Base-by-base conservation (phyloP, 2,329 filamentous ascomycete species). In the Zasmidium citrigriseum region DNA sequence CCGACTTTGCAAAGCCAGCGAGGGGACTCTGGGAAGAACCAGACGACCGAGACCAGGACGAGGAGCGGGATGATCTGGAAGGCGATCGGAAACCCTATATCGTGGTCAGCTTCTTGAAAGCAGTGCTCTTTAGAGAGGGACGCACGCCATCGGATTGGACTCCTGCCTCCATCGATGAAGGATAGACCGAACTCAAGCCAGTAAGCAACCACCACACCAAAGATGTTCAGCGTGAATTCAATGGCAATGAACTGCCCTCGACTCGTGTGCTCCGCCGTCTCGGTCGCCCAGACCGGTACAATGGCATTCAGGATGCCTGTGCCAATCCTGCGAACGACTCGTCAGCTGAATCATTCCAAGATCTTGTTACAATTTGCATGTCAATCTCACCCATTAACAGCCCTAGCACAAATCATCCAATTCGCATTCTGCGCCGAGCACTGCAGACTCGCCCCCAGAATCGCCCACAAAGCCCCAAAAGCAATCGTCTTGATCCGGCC, bases 181-280 rank as follows among this genome's bases (percentile, higher is more conserved):
- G 57, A 58, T 3, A 50, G 55, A 47, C 47, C 66, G 56, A 64
- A 78, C 52, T 77, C 75, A 10, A 79, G 65, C 76, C 76, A 78
- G 61, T 73, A 73, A 4, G 71, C 71, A 3, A 72, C 70, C 9
- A 77, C 20, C 0, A 89, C 86, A 66, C 87, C 87, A 49, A 89
- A 85, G 60, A 90, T 89, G 68, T 90, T 91, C 9, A 90, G 73
- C 0, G 87, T 90, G 62, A 91, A 90, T 66, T 90, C 88, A 46
- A 67, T 59, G 24, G 59, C 59, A 46, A 68, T 62, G 46, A 71
- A 71, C 22, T 63, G 81, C 4, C 89, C 89, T 44, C 89, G 82
- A 1, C 83, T 86, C 0, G 82, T 89, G 67, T 89, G 85, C 41
- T 87, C 83, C 0, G 86, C 84, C 0, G 85, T 88, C 72, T 90